Base-by-base conservation (phyloP, 2,329 filamentous ascomycete genomes). In the Whalleya microplaca region DNA sequence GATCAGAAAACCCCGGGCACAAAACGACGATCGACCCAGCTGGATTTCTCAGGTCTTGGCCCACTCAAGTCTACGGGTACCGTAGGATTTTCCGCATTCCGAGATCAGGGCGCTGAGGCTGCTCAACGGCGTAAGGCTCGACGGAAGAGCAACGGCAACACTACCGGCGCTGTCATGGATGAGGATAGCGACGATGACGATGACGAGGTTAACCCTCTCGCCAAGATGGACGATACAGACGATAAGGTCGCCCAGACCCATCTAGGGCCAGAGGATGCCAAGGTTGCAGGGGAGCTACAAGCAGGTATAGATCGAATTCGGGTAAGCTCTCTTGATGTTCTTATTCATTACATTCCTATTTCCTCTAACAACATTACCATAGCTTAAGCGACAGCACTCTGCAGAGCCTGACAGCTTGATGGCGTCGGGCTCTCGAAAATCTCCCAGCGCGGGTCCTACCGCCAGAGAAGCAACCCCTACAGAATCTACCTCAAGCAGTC, bases 1-100 rank as follows among this genome's bases (percentile, higher is more conserved):
- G 77, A 85, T 20, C 84, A 88, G 53, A 80, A 85, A 0, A 80
- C 86, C 0, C 79, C 79, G 41, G 80, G 82, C 7, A 75, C 77
- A n/a, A 96, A 96, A 75, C 84, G 93, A 66, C 88, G 92, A 66
- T 96, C 92, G 2, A 83, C 88, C 7, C 90, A 92, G 65, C 83
- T 93, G 0, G 92, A 97, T 74, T 94, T 98, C 69, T 88, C 91
- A 14, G 92, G 84, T 54, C 82, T 98, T 9, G 90, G 89, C 2
- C 92, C 93, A 0, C 80, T 98, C 20, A 96, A 96, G 72, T 83
- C 90, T 2, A 85, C 86, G n/a, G 92, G 93, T 21, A 94, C 92
- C 0, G 91, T 96, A 46, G 93, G 93, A 37, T 98, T 96, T 72
- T 88, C 92, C 2, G 85, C 90, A 14, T 97, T 97, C 78, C 86